Evolutionary conservation across 2,329 filamentous ascomycete genomes (phyloP), one percentile per base, ranked within the genome.

Genomic region (Cladosporium sp.): DNA sequence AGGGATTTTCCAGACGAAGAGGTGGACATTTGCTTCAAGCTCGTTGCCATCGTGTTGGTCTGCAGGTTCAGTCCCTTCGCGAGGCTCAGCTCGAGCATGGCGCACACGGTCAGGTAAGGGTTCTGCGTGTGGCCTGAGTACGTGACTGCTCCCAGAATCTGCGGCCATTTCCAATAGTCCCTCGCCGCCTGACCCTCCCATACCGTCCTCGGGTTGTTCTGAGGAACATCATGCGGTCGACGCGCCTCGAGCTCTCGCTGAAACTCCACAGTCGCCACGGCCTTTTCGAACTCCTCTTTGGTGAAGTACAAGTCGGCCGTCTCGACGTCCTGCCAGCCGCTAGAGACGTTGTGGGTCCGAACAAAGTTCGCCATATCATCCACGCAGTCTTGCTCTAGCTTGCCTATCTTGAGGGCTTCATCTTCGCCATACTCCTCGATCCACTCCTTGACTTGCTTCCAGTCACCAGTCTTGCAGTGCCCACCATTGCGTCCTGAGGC

Each of bases 241-340:
- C 48, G 48, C 13, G 18, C 32, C 10, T 31, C 40, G 11, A 50
- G 48, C 32, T 43, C 48, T 7, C 10, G 11, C 13, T 50, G 48
- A 9, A n/a, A 50, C 3, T 50, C 40, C 18, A 50, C 1, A 7
- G 37, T 37, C 4, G 19, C 38, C 10, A 32, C 11, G 3, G 16
- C 48, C 5, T 50, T 13, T 8, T 64, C 61, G 68, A 74, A 77
- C 45, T 74, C 67, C 8, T 54, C 62, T 14, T 68, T 54, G 54
- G 82, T 77, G 61, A 82, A 83, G 32, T 83, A 69, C 2, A 83
- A 68, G 62, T 85, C 81, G 2, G 82, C 72, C 0, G 82, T 84
- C 19, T 74, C 69, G 58, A 79, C 77, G 9, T 73, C 62, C 35
- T 67, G 61, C 46, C 73, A 75, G 59, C 83, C 81, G 60, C 79